These are phyloP conservation scores for Microbotryum saponariae DNA, from an alignment of 1,284 basidiomycete species.

Conservation along the genomic window DNA sequence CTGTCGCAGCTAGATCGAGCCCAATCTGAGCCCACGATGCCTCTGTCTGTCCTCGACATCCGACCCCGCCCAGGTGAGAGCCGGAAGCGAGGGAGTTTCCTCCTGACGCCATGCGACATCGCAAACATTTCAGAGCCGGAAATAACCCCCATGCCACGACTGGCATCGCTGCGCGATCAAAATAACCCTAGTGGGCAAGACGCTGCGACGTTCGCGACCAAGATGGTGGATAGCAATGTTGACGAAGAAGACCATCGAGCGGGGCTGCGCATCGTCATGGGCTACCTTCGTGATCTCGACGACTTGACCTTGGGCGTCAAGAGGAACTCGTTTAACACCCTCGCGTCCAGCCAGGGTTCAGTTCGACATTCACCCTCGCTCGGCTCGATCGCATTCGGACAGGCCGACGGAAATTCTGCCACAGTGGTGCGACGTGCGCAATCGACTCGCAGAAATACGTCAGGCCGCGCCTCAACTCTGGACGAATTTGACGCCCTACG, in stretches of 20 bases:
- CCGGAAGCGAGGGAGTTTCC: constrained; percentile 21
- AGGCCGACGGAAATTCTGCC: not conserved
- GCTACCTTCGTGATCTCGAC: constrained; percentile 88
- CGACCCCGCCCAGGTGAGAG: not conserved
- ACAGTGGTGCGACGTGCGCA: constrained; percentile 18
- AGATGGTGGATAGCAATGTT: not conserved
- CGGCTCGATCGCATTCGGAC: not conserved
- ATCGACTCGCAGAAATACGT: constrained; percentile 3
- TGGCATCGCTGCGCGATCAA: not conserved
- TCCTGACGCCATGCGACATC: constrained; percentile 6
- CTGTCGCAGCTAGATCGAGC: too few species aligned
- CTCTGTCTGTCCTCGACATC: too few species aligned
- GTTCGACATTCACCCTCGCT: too few species aligned
- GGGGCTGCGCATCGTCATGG: constrained; percentile 81
- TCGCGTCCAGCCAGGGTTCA: too few species aligned
- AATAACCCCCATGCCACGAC: not conserved
- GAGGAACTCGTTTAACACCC: not conserved
- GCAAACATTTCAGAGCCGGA: not conserved
- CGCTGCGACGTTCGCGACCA: not conserved
- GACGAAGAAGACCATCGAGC: constrained; percentile 37
- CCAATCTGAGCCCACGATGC: too few species aligned
- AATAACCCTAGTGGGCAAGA: not conserved
- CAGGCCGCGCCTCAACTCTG: not conserved
- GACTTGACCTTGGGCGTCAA: constrained; percentile 50
- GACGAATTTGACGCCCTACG: not conserved